Evolutionary conservation across 306 rosid genomes (phyloP).

Genomic region (Sicyos baderoa): DNA sequence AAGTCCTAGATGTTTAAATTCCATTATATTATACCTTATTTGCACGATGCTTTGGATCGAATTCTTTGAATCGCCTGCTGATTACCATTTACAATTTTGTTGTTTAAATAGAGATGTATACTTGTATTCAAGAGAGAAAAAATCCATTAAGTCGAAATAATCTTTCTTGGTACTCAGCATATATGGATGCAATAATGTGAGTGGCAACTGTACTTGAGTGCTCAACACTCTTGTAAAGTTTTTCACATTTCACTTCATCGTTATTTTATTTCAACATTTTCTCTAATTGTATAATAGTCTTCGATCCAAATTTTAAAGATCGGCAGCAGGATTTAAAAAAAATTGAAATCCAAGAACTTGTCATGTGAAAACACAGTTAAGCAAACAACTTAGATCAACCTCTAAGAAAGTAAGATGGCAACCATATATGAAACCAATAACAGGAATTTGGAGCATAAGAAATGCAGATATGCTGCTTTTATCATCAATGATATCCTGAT

Average conservation of each 20-base stretch:
- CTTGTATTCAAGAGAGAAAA: background rate
- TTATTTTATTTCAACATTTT: background rate
- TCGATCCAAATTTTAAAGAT: background rate
- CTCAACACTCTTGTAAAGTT: background rate
- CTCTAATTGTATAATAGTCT: background rate
- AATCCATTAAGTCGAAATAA: background rate
- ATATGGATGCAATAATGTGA: conserved; percentile 1
- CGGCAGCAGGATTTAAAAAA: background rate
- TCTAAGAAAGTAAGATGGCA: background rate
- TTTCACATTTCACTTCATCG: background rate
- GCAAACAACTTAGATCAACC: background rate
- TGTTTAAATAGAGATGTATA: background rate
- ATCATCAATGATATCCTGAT: conserved; percentile 9
- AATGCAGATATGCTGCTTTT: background rate
- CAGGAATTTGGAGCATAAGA: background rate
- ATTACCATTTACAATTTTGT: background rate
- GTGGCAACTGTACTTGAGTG: background rate
- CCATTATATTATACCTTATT: background rate
- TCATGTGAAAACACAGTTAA: background rate
- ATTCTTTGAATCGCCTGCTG: background rate
- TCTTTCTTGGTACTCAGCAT: background rate
- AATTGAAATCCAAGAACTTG: background rate
- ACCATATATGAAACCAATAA: background rate
- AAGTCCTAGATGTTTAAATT: background rate
- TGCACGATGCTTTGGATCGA: conserved; percentile 1